Percentiles rank a stretch among this genome's conserved stretches.
These are phyloP conservation scores for Xerophyta viscosa DNA, from an alignment of 106 monocot genomes.

Conservation along the genomic window DNA sequence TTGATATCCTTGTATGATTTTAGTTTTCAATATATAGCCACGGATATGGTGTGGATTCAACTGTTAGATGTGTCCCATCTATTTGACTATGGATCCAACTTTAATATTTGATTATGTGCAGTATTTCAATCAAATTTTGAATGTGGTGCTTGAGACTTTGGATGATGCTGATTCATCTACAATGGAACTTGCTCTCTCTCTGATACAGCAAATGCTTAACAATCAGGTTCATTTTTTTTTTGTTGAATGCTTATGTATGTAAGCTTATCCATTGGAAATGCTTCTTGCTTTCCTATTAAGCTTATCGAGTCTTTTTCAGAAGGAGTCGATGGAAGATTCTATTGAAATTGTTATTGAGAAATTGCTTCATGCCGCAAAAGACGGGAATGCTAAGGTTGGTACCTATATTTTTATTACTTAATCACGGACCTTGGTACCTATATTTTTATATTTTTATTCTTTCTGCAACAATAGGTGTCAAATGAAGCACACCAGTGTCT, in stretches of 20 bases:
- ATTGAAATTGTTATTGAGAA: constrained; percentile 95
- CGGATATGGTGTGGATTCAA: too few relatives aligned
- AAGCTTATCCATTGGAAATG: background rate
- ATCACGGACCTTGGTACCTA: background rate
- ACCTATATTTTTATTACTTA: constrained; percentile 3
- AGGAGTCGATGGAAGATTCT: constrained; percentile 81
- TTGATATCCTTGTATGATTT: too few relatives aligned
- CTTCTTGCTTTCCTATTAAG: background rate
- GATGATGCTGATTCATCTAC: constrained; percentile 72
- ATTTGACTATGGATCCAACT: background rate
- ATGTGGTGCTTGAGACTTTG: constrained; percentile 80
- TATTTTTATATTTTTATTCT: constrained; percentile 1
- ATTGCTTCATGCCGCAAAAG: constrained; percentile 68
- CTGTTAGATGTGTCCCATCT: too few relatives aligned
- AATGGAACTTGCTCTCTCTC: constrained; percentile 76
- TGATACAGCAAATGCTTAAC: constrained; percentile 78
- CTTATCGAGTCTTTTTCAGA: constrained; percentile 25
- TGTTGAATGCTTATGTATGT: background rate
- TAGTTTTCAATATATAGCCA: too few relatives aligned
- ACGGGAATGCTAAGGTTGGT: constrained; percentile 52
- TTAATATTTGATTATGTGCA: constrained; percentile 19
- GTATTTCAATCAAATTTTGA: constrained; percentile 98
- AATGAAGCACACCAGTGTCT: constrained; percentile 84
- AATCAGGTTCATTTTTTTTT: constrained; percentile 54
- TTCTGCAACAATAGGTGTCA: constrained; percentile 54